Percentiles rank a stretch among this genome's conserved stretches.
phyloP scores from a whole-genome alignment of 176 grass and related monocot genomes.

The Paspalum vaginatum region DNA sequence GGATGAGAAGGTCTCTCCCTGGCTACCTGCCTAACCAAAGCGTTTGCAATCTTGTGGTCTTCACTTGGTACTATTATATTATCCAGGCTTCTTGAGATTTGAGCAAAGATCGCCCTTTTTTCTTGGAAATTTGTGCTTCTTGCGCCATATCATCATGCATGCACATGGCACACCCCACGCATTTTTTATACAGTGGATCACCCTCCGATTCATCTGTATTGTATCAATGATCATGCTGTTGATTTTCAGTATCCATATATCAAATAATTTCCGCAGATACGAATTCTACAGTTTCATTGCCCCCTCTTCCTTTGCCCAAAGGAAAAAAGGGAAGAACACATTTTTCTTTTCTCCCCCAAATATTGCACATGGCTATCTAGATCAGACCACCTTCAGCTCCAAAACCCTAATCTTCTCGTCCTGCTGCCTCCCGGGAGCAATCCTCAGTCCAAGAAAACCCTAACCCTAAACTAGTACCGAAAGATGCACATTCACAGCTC shows the following conservation, averaged over 20 bases:
- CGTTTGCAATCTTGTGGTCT: constrained; percentile 19
- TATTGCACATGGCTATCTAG: constrained; percentile 17
- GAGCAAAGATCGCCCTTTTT: constrained; percentile 42
- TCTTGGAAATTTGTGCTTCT: constrained; percentile 48
- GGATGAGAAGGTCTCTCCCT: constrained; percentile 29
- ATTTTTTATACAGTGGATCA: constrained; percentile 40
- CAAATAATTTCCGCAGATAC: constrained; percentile 41
- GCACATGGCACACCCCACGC: constrained; percentile 45
- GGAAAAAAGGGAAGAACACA: constrained; percentile 21
- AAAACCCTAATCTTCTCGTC: constrained; percentile 49
- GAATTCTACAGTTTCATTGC: constrained; percentile 48
- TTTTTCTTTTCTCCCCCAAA: constrained; percentile 33
- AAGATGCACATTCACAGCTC: not conserved
- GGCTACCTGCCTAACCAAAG: constrained; percentile 14
- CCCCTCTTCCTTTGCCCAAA: constrained; percentile 25
- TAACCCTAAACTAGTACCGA: constrained; percentile 49
- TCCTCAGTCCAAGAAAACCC: constrained; percentile 51
- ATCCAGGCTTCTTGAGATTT: constrained; percentile 48
- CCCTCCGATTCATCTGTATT: not conserved
- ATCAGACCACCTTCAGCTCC: constrained; percentile 22
- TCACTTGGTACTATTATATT: constrained; percentile 41
- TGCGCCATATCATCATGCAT: constrained; percentile 54
- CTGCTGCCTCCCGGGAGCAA: constrained; percentile 25
- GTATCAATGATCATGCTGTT: not conserved
- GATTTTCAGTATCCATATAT: constrained; percentile 20